Evolutionary conservation across 345 rosid species (phyloP).

Genomic region (Moricandia moricandioides): DNA sequence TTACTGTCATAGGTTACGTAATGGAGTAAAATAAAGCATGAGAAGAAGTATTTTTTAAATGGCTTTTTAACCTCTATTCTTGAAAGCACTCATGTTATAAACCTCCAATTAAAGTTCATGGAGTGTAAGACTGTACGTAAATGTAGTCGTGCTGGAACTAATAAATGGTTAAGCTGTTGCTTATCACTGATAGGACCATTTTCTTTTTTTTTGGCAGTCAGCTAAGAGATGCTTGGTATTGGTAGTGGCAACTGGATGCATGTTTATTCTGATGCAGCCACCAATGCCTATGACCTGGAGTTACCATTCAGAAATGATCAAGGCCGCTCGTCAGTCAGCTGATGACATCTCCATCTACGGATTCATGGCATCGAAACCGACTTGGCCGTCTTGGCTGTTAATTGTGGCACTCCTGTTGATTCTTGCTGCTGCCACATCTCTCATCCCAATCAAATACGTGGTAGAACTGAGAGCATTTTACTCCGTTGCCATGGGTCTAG

Average conservation of each 20-base stretch:
- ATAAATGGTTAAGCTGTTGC: slow-evolving; percentile 9
- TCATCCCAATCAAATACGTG: slow-evolving; percentile 82
- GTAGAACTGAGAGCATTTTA: slow-evolving; percentile 84
- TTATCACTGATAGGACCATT: slow-evolving; percentile 18
- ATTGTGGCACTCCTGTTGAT: slow-evolving; percentile 79
- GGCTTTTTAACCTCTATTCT: slow-evolving; percentile 6
- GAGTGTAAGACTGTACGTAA: not conserved
- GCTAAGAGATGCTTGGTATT: slow-evolving; percentile 90
- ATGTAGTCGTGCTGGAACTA: slow-evolving; percentile 11
- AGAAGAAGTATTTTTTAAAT: not conserved
- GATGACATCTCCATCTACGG: slow-evolving; percentile 97
- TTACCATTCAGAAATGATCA: slow-evolving; percentile 75
- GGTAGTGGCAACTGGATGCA: slow-evolving; percentile 83
- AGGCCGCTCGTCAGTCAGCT: slow-evolving; percentile 85
- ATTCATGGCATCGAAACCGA: slow-evolving; percentile 84
- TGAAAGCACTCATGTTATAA: slow-evolving; percentile 10
- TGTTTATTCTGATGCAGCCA: slow-evolving; percentile 92
- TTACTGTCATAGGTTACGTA: slow-evolving; percentile 5
- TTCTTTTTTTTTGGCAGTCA: slow-evolving; percentile 49
- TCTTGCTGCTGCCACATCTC: slow-evolving; percentile 78
- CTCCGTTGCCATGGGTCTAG: slow-evolving; percentile 78
- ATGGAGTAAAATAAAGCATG: slow-evolving; percentile 1
- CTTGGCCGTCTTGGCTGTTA: slow-evolving; percentile 99
- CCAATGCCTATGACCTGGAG: slow-evolving; percentile 87
- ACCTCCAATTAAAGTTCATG: not conserved